A percentile compares a stretch with the other conserved stretches of the same genome.
Conservation (phyloP, 2,329 filamentous ascomycete genomes). For the Aspergillus ochraceoroseus region DNA sequence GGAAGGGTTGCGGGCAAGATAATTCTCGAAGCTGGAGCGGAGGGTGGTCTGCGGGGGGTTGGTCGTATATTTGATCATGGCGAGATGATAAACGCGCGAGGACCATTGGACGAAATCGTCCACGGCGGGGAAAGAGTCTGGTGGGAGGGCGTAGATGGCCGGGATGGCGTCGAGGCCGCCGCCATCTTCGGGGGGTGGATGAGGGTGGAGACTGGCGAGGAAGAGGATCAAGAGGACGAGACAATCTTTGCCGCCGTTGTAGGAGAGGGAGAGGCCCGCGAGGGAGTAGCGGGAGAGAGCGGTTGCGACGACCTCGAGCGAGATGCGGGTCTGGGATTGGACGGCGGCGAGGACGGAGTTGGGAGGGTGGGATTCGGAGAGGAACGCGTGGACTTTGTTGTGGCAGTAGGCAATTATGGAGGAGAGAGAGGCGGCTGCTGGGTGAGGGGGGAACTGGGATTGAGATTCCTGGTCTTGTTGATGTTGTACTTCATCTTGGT, state of each 20-base stretch:
- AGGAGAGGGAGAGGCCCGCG: slow-evolving; percentile 78
- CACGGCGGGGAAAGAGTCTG: slow-evolving; percentile 78
- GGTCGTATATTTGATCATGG: slow-evolving; percentile 65
- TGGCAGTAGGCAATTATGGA: slow-evolving; percentile 62
- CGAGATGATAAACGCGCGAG: slow-evolving; percentile 65
- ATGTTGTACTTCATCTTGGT: slow-evolving; percentile 7
- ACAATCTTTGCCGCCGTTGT: slow-evolving; percentile 98
- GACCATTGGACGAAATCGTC: slow-evolving; percentile 74
- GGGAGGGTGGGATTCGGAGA: slow-evolving; percentile 55
- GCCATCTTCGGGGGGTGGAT: slow-evolving; percentile 39
- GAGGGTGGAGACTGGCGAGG: slow-evolving; percentile 57
- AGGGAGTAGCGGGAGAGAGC: slow-evolving; percentile 72
- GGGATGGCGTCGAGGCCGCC: slow-evolving; percentile 51
- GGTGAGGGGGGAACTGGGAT: too few species aligned
- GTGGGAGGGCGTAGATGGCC: slow-evolving; percentile 82
- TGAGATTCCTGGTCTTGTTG: slow-evolving; percentile 3
- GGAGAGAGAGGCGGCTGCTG: slow-evolving; percentile 39
- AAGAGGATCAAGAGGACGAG: slow-evolving; percentile 86
- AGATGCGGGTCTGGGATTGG: slow-evolving; percentile 68
- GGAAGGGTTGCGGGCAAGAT: slow-evolving; percentile 51
- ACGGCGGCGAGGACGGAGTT: slow-evolving; percentile 56
- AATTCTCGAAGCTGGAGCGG: slow-evolving; percentile 72
- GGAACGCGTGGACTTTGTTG: slow-evolving; percentile 58
- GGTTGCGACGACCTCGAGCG: slow-evolving; percentile 68
- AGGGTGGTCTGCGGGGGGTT: slow-evolving; percentile 57